Conservation (phyloP, 169 alveolate species). For the Theileria orientalis region DNA sequence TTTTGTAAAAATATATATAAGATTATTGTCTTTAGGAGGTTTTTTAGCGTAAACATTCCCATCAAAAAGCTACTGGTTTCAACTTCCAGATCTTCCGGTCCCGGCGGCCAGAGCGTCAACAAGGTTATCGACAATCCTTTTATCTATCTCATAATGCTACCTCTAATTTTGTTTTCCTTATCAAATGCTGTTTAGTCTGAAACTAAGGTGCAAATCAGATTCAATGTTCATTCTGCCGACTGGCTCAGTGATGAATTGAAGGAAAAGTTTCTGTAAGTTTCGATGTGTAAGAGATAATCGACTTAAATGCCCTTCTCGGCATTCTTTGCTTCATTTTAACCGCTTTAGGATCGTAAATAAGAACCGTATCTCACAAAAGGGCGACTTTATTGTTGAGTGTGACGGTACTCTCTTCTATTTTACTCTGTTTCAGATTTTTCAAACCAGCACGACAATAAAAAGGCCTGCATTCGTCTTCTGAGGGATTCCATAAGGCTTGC, state of each 20-base stretch:
- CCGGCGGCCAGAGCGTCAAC: slow-evolving; percentile 81
- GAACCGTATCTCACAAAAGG: slow-evolving; percentile 48
- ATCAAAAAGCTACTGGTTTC: slow-evolving; percentile 23
- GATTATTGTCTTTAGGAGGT: background rate
- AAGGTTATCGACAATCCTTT: slow-evolving; percentile 48
- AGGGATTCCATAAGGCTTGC: slow-evolving; percentile 46
- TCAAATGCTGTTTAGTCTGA: slow-evolving; percentile 64
- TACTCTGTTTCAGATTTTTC: slow-evolving; percentile 17
- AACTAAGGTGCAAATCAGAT: slow-evolving; percentile 75
- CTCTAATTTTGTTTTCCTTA: background rate
- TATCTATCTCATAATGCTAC: background rate
- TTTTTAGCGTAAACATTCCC: slow-evolving; percentile 31
- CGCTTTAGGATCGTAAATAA: slow-evolving; percentile 27
- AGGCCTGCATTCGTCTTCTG: slow-evolving; percentile 46
- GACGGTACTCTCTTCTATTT: slow-evolving; percentile 29
- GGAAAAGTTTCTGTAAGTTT: slow-evolving; percentile 67
- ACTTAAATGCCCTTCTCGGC: background rate
- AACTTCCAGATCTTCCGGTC: slow-evolving; percentile 75
- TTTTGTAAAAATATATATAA: slow-evolving; percentile 3
- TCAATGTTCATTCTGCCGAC: slow-evolving; percentile 66
- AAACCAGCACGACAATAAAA: slow-evolving; percentile 50
- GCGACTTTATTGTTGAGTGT: slow-evolving; percentile 55
- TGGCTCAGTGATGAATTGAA: slow-evolving; percentile 68
- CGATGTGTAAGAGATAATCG: background rate
- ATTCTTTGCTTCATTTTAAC: background rate